Percentiles rank a stretch among this genome's conserved stretches.
phyloP scores from a whole-genome alignment of 225 moss, liverwort and hornwort genomes.

The Marchantia paleacea region DNA sequence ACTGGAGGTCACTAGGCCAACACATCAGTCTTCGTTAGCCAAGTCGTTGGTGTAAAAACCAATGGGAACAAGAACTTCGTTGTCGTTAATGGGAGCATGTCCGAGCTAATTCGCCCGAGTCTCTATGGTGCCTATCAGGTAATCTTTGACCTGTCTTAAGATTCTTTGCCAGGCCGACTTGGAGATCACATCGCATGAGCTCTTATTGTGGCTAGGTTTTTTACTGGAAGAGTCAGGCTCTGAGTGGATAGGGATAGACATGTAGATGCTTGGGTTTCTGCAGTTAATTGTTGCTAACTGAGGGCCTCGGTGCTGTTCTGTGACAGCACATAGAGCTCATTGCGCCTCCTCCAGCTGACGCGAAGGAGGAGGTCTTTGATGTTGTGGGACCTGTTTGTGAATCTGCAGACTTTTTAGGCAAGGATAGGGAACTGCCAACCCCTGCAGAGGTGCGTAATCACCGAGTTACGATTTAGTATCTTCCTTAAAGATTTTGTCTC shows the following conservation, averaged over 20 bases:
- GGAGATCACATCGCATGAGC: neutral
- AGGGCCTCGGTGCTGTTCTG: neutral
- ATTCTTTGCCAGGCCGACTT: neutral
- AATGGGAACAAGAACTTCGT: constrained; percentile 94
- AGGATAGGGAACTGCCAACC: constrained; percentile 63
- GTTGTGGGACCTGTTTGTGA: constrained; percentile 97
- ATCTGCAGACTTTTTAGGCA: constrained; percentile 89
- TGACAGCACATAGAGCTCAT: constrained; percentile 55
- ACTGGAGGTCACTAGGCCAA: constrained; percentile 93
- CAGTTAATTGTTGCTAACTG: neutral
- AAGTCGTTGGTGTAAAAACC: constrained; percentile 85
- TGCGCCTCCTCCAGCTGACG: constrained; percentile 38
- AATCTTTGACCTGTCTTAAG: neutral
- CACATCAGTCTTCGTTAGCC: constrained; percentile 69
- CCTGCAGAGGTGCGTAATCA: constrained; percentile 44
- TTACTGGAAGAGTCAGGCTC: neutral
- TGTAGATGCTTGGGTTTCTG: neutral
- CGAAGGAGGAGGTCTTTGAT: constrained; percentile 54
- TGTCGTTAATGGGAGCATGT: constrained; percentile 98
- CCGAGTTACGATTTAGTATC: neutral
- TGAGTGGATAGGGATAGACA: neutral
- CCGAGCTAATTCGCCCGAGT: constrained; percentile 95
- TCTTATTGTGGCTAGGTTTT: neutral
- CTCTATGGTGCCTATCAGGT: constrained; percentile 90
- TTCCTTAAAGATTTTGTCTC: neutral